Conservation (phyloP, 192 early-diverging fungal genomes). For the Gaertneriomyces sp. region DNA sequence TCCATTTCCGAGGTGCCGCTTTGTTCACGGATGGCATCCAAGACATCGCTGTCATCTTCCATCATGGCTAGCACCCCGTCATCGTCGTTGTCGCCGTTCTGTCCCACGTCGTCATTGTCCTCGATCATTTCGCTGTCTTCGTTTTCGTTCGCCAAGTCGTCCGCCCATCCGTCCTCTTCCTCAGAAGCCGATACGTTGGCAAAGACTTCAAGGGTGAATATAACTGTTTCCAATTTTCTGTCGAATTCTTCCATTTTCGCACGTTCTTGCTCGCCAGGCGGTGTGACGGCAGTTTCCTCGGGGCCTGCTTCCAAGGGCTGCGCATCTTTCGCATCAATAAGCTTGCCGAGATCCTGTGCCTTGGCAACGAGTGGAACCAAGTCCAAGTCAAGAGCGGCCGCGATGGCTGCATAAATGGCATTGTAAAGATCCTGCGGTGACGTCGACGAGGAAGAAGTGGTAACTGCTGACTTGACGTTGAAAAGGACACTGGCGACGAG, state of each 20-base stretch:
- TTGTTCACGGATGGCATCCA: constrained; percentile 15
- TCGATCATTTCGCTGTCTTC: constrained; percentile 30
- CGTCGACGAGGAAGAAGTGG: neutral
- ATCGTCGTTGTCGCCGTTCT: constrained; percentile 19
- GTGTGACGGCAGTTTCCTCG: constrained; percentile 12
- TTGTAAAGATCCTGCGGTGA: constrained; percentile 9
- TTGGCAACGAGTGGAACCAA: constrained; percentile 30
- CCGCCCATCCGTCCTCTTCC: constrained; percentile 18
- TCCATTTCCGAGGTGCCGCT: constrained; percentile 10
- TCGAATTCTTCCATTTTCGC: constrained; percentile 42
- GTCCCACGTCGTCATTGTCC: constrained; percentile 40
- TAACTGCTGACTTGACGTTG: constrained; percentile 33
- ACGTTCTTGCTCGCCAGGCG: constrained; percentile 3
- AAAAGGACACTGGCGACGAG: constrained; percentile 61
- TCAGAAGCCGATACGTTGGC: constrained; percentile 74
- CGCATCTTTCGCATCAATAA: constrained; percentile 28
- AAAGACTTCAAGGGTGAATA: constrained; percentile 75
- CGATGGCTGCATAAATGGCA: constrained; percentile 7
- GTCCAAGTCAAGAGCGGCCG: constrained; percentile 18
- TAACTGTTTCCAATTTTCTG: constrained; percentile 56
- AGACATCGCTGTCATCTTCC: constrained; percentile 45
- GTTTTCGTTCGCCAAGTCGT: constrained; percentile 47
- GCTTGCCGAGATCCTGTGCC: constrained; percentile 21
- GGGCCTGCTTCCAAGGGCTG: too few species aligned
- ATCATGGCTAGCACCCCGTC: constrained; percentile 30